These are phyloP conservation scores for Collybia sordida DNA, from an alignment of 768 basidiomycete genomes.

Conservation along the genomic window DNA sequence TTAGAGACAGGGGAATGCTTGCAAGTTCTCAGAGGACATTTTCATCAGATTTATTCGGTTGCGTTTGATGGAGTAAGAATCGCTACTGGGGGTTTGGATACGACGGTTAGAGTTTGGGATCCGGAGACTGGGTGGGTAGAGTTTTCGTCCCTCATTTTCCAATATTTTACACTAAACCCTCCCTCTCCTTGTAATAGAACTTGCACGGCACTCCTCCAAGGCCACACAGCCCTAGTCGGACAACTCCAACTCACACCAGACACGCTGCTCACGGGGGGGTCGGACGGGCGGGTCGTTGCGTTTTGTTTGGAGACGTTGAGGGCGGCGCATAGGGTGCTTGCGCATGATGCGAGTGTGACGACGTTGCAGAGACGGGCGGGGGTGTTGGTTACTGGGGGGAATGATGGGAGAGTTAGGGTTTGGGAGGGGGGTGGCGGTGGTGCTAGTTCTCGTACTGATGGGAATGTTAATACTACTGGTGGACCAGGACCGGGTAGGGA, in stretches of 20 bases:
- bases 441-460: no score
- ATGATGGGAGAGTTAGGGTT: conserved; percentile 79
- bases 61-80: conserved; percentile 85
- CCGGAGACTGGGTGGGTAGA: conserved; percentile 80
- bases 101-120: conserved; percentile 92
- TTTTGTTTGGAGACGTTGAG: conserved; percentile 34
- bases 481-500: no score
- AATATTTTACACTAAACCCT: background rate
- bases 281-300: conserved; percentile 73
- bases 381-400: conserved; percentile 82
- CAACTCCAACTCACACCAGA: conserved; percentile 71
- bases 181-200: conserved; percentile 40
- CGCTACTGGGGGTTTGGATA: conserved; percentile 88
- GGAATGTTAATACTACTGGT: no score
- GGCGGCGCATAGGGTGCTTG: conserved; percentile 67
- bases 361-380: conserved; percentile 83
- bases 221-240: conserved; percentile 91
- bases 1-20: conserved; percentile 87
- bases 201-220: conserved; percentile 83
- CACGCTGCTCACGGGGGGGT: conserved; percentile 78
- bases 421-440: conserved; percentile 43
- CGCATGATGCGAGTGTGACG: conserved; percentile 88
- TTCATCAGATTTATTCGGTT: conserved; percentile 87
- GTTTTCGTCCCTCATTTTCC: background rate
- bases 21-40: conserved; percentile 79